A percentile compares a stretch with the other conserved stretches of the same genome.
Conservation (phyloP, 2,329 filamentous ascomycete species). For the Calycina herbarum region DNA sequence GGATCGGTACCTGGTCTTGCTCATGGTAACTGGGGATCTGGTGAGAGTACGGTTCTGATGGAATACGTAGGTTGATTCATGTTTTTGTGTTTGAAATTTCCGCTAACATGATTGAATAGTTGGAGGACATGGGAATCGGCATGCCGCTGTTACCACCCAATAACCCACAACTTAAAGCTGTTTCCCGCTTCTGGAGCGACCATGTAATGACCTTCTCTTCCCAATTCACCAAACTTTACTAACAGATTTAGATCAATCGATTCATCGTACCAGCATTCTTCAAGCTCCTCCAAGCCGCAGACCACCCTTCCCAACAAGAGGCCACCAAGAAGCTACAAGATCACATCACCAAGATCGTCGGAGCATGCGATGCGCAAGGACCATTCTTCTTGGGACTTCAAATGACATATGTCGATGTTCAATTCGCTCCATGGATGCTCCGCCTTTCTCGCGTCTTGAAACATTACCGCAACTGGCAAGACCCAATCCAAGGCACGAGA, state of each 20-base stretch:
- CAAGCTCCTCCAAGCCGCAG: constrained; percentile 66
- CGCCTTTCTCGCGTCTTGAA: constrained; percentile 41
- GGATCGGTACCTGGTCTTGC: constrained; percentile 75
- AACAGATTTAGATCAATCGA: constrained; percentile 63
- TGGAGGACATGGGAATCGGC: constrained; percentile 70
- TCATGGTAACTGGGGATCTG: constrained; percentile 78
- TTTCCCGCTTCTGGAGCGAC: constrained; percentile 77
- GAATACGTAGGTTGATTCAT: constrained; percentile 67
- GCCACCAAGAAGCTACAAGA: constrained; percentile 61
- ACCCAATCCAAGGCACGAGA: constrained; percentile 38
- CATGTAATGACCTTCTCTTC: constrained; percentile 56
- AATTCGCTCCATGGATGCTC: constrained; percentile 44
- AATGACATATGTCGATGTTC: constrained; percentile 42
- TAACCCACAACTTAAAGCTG: constrained; percentile 66
- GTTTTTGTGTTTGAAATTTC: not conserved
- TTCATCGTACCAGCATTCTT: constrained; percentile 77
- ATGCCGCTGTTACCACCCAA: constrained; percentile 63
- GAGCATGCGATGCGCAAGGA: constrained; percentile 37
- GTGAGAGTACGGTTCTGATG: constrained; percentile 78
- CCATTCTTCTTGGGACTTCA: constrained; percentile 40
- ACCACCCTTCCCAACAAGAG: constrained; percentile 56
- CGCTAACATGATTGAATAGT: constrained; percentile 42
- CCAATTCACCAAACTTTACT: not conserved
- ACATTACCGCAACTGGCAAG: constrained; percentile 42
- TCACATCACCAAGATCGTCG: constrained; percentile 55